These are phyloP conservation scores for Calonectria pauciramosa DNA, from an alignment of 2,329 filamentous ascomycete species.

Conservation along the genomic window DNA sequence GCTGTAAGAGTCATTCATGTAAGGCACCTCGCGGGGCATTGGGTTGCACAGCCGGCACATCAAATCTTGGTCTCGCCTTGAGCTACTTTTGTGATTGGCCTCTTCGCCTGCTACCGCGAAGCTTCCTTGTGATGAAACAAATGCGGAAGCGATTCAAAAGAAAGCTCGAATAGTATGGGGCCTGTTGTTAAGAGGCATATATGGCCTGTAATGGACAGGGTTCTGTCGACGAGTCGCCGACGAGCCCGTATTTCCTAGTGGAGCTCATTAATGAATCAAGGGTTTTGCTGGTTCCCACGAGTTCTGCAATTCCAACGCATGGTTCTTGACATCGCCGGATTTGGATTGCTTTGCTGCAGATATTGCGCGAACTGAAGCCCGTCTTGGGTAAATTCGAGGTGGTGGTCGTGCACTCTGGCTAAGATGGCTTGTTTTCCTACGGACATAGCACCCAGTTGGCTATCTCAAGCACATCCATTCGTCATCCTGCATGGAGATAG, in stretches of 20 bases:
- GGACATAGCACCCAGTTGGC: background rate
- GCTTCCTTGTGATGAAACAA: background rate
- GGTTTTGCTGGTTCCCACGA: conserved; percentile 12
- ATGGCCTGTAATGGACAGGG: background rate
- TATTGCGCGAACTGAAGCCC: background rate
- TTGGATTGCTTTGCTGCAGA: background rate
- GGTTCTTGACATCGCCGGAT: conserved; percentile 6
- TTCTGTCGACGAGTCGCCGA: background rate
- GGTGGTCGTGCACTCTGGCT: background rate
- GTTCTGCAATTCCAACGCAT: conserved; percentile 8
- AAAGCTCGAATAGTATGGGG: background rate
- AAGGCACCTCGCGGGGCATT: conserved; percentile 20
- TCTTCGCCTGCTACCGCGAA: conserved; percentile 9
- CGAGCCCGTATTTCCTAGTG: conserved; percentile 23
- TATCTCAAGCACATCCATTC: background rate
- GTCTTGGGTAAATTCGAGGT: background rate
- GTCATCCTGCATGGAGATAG: background rate
- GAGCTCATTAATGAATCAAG: conserved; percentile 20
- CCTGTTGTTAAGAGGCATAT: conserved; percentile 12
- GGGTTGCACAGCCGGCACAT: conserved; percentile 15
- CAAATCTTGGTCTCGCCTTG: background rate
- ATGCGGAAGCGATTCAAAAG: background rate
- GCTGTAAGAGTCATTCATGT: conserved; percentile 13
- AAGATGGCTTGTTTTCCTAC: background rate
- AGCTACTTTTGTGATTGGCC: background rate